Conservation (phyloP, 805 yeast genomes). For the Candida sithepensis region DNA sequence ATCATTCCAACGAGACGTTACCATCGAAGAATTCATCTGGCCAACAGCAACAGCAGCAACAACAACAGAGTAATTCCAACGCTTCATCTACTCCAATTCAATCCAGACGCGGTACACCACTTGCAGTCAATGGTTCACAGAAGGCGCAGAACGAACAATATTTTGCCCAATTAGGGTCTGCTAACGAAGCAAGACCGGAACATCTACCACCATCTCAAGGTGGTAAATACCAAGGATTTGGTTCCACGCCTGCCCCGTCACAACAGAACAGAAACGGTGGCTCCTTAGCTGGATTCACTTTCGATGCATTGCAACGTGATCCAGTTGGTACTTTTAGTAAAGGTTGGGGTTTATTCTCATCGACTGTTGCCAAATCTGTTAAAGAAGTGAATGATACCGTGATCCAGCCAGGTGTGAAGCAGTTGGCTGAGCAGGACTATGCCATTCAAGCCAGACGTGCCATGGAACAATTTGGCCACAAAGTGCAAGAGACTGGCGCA, state of each 20-base stretch:
- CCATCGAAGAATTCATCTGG: constrained; percentile 26
- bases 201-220: constrained; percentile 90
- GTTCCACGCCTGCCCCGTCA: constrained; percentile 61
- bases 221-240: constrained; percentile 90
- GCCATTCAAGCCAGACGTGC: constrained; percentile 84
- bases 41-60: background rate
- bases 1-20: constrained; percentile 47
- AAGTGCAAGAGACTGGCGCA: constrained; percentile 82
- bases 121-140: constrained; percentile 21
- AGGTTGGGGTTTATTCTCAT: constrained; percentile 93
- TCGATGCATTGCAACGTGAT: constrained; percentile 71
- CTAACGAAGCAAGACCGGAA: constrained; percentile 69
- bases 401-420: constrained; percentile 86
- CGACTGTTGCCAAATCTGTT: constrained; percentile 79
- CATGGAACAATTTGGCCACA: constrained; percentile 95
- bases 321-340: constrained; percentile 87
- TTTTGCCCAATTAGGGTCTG: constrained; percentile 74
- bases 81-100: constrained; percentile 4
- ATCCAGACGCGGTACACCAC: constrained; percentile 13
- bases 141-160: constrained; percentile 73
- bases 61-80: background rate
- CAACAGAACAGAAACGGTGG: constrained; percentile 34
- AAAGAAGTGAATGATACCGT: constrained; percentile 83
- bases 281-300: constrained; percentile 51
- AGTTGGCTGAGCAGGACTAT: constrained; percentile 73